phyloP scores from a whole-genome alignment of 805 yeast species.

The Sugiyamaella qingdaonensis region DNA sequence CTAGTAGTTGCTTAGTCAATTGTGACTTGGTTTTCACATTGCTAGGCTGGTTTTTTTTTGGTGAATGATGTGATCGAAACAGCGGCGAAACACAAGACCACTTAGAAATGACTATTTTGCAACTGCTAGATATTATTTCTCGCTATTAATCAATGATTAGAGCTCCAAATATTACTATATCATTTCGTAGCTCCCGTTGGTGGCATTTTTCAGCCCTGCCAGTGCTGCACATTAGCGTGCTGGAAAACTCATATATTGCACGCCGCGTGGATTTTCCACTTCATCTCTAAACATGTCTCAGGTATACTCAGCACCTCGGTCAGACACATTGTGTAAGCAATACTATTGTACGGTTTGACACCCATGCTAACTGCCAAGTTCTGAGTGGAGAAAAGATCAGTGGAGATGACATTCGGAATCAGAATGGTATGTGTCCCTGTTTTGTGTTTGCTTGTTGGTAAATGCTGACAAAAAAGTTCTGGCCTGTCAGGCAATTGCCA shows the following conservation, averaged over 20 bases:
- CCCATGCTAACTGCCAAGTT: constrained; percentile 36
- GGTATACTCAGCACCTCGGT: constrained; percentile 75
- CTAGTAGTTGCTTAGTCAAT: neutral
- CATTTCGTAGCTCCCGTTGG: too few relatives aligned
- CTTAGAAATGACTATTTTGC: neutral
- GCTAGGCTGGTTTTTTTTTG: neutral
- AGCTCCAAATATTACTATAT: too few relatives aligned
- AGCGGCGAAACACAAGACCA: too few relatives aligned
- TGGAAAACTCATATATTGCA: neutral
- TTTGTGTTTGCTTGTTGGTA: neutral
- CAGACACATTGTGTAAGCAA: constrained; percentile 73
- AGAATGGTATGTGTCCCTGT: constrained; percentile 51
- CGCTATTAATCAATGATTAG: too few relatives aligned
- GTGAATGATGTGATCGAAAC: too few relatives aligned
- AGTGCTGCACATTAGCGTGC: neutral
- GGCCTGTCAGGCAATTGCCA: constrained; percentile 85
- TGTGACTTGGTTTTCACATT: neutral
- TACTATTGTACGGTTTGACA: neutral
- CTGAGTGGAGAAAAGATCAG: constrained; percentile 93
- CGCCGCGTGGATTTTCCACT: constrained; percentile 1
- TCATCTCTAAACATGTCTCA: constrained; percentile 40
- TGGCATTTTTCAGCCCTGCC: neutral
- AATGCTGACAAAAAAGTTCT: constrained; percentile 40
- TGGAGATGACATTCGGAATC: constrained; percentile 95
- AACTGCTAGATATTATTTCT: too few relatives aligned